Evolutionary conservation across 768 basidiomycete genomes (phyloP).

Genomic region (Galerina marginata): DNA sequence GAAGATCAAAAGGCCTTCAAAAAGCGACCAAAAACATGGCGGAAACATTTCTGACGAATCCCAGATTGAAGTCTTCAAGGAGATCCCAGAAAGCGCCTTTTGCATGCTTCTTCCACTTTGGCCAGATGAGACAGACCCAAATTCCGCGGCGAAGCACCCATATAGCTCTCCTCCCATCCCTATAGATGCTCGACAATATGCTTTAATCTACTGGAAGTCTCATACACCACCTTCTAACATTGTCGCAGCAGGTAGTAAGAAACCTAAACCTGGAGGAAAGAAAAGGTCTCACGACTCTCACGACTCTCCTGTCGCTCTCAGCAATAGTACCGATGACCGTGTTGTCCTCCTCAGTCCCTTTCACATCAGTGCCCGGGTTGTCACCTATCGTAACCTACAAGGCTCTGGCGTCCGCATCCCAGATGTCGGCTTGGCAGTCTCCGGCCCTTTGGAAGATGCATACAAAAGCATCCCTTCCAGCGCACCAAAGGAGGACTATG

Average conservation of each 20-base stretch:
- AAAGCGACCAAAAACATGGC: slow-evolving; percentile 13
- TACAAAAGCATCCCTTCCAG: slow-evolving; percentile 46
- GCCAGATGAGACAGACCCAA: slow-evolving; percentile 72
- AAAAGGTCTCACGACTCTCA: slow-evolving; percentile 48
- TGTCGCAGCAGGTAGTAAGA: slow-evolving; percentile 24
- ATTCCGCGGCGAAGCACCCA: slow-evolving; percentile 34
- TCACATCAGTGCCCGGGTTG: slow-evolving; percentile 75
- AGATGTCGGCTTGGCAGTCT: slow-evolving; percentile 69
- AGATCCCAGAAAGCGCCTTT: slow-evolving; percentile 69
- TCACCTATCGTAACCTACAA: slow-evolving; percentile 73
- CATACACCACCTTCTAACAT: slow-evolving; percentile 18
- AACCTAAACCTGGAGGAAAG: slow-evolving; percentile 40
- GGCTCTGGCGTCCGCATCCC: slow-evolving; percentile 78
- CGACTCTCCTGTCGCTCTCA: slow-evolving; percentile 35
- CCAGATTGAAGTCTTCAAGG: slow-evolving; percentile 55
- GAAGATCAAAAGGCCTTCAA: slow-evolving; percentile 28
- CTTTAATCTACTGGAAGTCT: slow-evolving; percentile 79
- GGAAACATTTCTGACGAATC: slow-evolving; percentile 19
- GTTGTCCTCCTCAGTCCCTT: slow-evolving; percentile 66
- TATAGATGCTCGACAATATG: slow-evolving; percentile 63
- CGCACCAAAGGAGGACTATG: slow-evolving; percentile 38
- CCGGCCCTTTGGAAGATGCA: slow-evolving; percentile 61
- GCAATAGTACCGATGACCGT: slow-evolving; percentile 42
- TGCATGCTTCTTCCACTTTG: slow-evolving; percentile 90
- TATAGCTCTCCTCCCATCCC: slow-evolving; percentile 44